These are phyloP conservation scores for Cryptosporidium andersoni DNA, from an alignment of 169 alveolate genomes.

Conservation along the genomic window DNA sequence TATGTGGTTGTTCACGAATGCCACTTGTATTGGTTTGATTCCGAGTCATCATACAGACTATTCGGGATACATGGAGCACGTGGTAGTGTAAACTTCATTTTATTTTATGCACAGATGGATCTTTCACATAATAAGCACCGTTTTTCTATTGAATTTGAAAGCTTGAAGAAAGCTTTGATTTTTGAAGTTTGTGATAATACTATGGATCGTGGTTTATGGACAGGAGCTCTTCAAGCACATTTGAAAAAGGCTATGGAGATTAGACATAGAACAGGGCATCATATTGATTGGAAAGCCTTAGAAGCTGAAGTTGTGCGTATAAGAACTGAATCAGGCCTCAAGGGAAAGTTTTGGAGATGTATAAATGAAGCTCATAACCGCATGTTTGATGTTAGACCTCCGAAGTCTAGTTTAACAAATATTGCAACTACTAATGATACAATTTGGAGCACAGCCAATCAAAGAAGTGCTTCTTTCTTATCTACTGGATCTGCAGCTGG, in stretches of 20 bases:
- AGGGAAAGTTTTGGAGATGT: constrained; percentile 67
- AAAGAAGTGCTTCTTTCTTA: constrained; percentile 43
- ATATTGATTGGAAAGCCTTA: constrained; percentile 69
- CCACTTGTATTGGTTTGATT: constrained; percentile 70
- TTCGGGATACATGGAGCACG: constrained; percentile 66
- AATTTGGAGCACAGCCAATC: constrained; percentile 23
- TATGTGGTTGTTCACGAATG: constrained; percentile 70
- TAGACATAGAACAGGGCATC: constrained; percentile 61
- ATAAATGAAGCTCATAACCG: constrained; percentile 63
- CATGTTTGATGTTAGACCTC: constrained; percentile 66
- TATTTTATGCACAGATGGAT: constrained; percentile 68
- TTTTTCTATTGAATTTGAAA: constrained; percentile 62
- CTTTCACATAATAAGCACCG: constrained; percentile 61
- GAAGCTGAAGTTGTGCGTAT: constrained; percentile 67
- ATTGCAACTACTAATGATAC: constrained; percentile 29
- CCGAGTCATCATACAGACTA: constrained; percentile 61
- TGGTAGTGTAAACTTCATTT: constrained; percentile 66
- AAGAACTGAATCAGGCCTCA: constrained; percentile 61
- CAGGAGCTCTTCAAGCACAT: constrained; percentile 69
- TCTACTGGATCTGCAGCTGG: constrained; percentile 65
- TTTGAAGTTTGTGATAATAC: constrained; percentile 62
- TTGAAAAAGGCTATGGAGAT: constrained; percentile 63
- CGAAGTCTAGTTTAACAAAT: constrained; percentile 30
- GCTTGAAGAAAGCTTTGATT: constrained; percentile 38
- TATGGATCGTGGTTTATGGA: constrained; percentile 72